Evolutionary conservation across 2,329 filamentous ascomycete species (phyloP).

Genomic region (Venturia pyrina): DNA sequence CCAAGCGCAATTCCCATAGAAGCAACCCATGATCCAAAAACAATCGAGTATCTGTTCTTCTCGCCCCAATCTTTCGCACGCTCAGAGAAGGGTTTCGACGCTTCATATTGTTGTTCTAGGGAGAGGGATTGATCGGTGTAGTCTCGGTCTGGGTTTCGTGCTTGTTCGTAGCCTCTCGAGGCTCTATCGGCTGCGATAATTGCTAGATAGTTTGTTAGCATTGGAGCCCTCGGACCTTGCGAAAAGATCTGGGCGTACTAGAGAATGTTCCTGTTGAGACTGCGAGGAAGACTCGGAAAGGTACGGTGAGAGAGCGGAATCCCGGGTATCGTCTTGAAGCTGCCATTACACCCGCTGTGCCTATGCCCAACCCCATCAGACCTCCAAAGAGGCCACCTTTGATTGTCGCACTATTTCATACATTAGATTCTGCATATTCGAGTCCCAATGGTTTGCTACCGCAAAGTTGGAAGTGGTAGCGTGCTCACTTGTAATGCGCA

Average conservation of each 20-base stretch:
- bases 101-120: constrained; percentile 42
- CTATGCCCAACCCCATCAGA: constrained; percentile 54
- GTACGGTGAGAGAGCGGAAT: constrained; percentile 74
- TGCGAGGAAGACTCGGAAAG: constrained; percentile 84
- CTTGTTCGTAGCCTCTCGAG: constrained; percentile 60
- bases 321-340: constrained; percentile 63
- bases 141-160: constrained; percentile 52
- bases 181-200: constrained; percentile 77
- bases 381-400: constrained; percentile 71
- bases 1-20: constrained; percentile 66
- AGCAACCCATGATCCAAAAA: constrained; percentile 71
- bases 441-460: background rate
- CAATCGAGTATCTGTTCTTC: constrained; percentile 77
- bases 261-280: constrained; percentile 73
- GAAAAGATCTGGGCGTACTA: constrained; percentile 33
- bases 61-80: constrained; percentile 63
- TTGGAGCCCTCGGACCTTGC: background rate
- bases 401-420: constrained; percentile 51
- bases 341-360: constrained; percentile 55
- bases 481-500: constrained; percentile 63
- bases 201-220: constrained; percentile 20
- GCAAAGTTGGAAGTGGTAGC: constrained; percentile 14
- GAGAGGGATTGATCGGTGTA: constrained; percentile 55
- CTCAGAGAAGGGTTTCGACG: constrained; percentile 47
- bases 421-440: background rate